A percentile compares a stretch with the other conserved stretches of the same genome.
Evolutionary conservation across 345 rosid species (phyloP).

Genomic region (Bruguiera parviflora): DNA sequence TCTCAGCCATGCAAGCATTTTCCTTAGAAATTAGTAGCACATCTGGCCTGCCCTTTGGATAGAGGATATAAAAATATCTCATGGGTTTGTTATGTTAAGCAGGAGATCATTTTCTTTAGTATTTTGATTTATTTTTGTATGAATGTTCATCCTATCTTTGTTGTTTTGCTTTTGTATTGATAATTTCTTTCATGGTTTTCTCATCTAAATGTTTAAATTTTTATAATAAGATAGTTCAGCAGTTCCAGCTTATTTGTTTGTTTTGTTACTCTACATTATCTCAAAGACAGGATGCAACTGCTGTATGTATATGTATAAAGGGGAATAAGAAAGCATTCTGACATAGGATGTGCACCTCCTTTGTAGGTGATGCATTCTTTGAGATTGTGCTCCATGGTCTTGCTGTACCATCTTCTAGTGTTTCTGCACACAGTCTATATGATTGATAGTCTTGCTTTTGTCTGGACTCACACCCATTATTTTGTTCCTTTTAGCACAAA

Average conservation of each 20-base stretch:
- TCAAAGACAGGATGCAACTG: not conserved
- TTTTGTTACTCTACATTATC: not conserved
- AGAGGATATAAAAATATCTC: too few relatives aligned
- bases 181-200: not conserved
- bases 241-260: not conserved
- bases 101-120: too few relatives aligned
- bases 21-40: too few relatives aligned
- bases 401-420: too few relatives aligned
- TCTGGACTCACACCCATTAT: not conserved
- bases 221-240: not conserved
- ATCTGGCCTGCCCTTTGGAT: too few relatives aligned
- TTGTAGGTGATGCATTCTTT: not conserved
- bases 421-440: not conserved
- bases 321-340: not conserved
- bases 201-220: not conserved
- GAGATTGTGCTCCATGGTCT: not conserved
- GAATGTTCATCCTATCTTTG: too few relatives aligned
- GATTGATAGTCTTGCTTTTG: not conserved
- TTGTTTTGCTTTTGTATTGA: too few relatives aligned
- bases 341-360: slow-evolving; percentile 1
- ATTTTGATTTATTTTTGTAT: too few relatives aligned
- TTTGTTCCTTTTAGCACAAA: not conserved
- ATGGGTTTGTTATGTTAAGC: too few relatives aligned
- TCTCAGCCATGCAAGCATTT: too few relatives aligned
- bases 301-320: too few relatives aligned